Percentiles rank a stretch among this genome's conserved stretches.
These are phyloP conservation scores for Gracilaria gracilis DNA, from an alignment of 23 red algal species.

Conservation along the genomic window DNA sequence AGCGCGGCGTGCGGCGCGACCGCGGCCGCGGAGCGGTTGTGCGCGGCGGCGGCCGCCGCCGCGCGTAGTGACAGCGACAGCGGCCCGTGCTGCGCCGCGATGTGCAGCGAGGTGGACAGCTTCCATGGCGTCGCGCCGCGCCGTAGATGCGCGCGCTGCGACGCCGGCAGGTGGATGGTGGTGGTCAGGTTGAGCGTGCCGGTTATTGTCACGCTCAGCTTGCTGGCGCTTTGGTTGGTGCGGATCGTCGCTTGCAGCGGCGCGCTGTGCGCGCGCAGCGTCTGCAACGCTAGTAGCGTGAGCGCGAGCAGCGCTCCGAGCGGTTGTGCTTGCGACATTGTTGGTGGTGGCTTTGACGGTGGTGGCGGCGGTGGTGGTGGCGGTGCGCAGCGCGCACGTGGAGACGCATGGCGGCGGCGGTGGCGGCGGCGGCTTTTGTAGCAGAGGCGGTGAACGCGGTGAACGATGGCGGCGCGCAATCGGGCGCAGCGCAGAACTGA, in stretches of 20 bases:
- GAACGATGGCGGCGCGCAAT: too few relatives aligned
- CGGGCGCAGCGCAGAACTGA: too few relatives aligned
- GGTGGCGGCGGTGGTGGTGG: too few relatives aligned
- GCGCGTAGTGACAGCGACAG: background rate
- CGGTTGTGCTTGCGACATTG: too few relatives aligned
- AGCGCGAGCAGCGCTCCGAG: background rate
- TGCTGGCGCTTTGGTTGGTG: background rate
- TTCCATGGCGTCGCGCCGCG: background rate
- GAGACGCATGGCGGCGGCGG: too few relatives aligned
- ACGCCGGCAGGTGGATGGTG: background rate
- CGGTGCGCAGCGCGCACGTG: too few relatives aligned
- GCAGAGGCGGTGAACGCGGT: too few relatives aligned
- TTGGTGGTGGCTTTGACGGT: background rate
- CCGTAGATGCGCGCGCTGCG: background rate
- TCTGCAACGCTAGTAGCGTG: background rate
- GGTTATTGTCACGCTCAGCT: background rate
- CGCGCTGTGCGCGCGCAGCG: background rate
- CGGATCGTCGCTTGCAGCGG: constrained; percentile 4
- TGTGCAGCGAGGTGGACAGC: constrained; percentile 5
- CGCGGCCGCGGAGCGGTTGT: constrained; percentile 1
- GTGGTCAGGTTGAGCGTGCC: constrained; percentile 14
- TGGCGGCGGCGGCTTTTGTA: too few relatives aligned
- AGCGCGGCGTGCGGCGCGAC: background rate
- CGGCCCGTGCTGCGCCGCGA: constrained; percentile 13
- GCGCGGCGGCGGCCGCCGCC: constrained; percentile 1